These are phyloP conservation scores for Proteromonas lacertae DNA, from an alignment of 352 stramenopile species.

Conservation along the genomic window DNA sequence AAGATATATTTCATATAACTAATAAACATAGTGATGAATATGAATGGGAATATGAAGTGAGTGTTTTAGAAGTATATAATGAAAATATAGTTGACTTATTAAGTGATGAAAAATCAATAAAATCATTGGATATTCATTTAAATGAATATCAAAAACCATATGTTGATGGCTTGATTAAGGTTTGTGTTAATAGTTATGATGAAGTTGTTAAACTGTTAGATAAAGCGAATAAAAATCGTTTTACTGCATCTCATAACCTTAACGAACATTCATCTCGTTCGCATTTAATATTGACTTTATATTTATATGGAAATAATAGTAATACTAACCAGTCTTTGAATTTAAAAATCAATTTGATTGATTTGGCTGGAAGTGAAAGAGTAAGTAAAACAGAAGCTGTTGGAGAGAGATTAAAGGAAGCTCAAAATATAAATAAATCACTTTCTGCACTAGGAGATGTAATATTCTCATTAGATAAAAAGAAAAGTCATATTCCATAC, in stretches of 20 bases:
- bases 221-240: constrained; percentile 32
- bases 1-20: constrained; percentile 30
- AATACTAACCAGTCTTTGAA: constrained; percentile 70
- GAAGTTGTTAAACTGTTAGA: constrained; percentile 42
- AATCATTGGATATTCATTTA: constrained; percentile 34
- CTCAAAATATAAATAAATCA: no score
- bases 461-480: constrained; percentile 21
- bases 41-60: constrained; percentile 24
- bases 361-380: no score
- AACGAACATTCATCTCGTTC: constrained; percentile 46
- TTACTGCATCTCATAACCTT: constrained; percentile 52
- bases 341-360: constrained; percentile 62
- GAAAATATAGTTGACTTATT: constrained; percentile 36
- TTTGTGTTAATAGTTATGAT: constrained; percentile 23
- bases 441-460: constrained; percentile 18
- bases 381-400: constrained; percentile 8
- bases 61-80: constrained; percentile 62
- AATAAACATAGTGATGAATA: constrained; percentile 9
- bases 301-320: background rate
- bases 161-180: constrained; percentile 47
- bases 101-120: constrained; percentile 7
- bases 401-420: constrained; percentile 13
- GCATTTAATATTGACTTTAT: constrained; percentile 31
- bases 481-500: no score
- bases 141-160: constrained; percentile 27